A percentile compares a stretch with the other conserved stretches of the same genome.
phyloP scores from a whole-genome alignment of 2,329 filamentous ascomycete genomes.

The Delphinella strobiligena region DNA sequence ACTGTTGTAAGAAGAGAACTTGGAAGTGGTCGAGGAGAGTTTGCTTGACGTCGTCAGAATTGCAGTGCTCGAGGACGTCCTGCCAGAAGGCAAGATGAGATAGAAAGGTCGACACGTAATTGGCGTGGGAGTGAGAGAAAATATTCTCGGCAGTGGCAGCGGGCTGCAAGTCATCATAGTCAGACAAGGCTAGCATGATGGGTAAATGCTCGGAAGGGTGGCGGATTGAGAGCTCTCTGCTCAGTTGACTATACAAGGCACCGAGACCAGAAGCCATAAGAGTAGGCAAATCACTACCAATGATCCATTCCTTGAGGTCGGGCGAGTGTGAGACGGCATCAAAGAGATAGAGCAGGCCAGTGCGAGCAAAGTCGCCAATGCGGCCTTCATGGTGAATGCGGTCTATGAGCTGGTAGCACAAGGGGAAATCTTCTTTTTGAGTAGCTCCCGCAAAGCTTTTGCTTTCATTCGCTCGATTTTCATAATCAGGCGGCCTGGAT shows the following conservation, averaged over 20 bases:
- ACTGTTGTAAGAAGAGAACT: conserved; percentile 86
- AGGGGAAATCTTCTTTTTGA: conserved; percentile 80
- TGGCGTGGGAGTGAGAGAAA: conserved; percentile 62
- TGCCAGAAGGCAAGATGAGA: conserved; percentile 97
- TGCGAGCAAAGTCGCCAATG: conserved; percentile 89
- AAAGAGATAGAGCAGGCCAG: conserved; percentile 88
- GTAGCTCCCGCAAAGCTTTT: conserved; percentile 72
- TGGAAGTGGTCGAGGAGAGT: conserved; percentile 95
- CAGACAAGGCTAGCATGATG: conserved; percentile 75
- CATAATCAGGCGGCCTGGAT: conserved; percentile 20
- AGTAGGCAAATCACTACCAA: conserved; percentile 90
- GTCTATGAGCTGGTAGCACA: conserved; percentile 92
- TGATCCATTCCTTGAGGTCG: conserved; percentile 85
- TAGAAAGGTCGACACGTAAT: conserved; percentile 85
- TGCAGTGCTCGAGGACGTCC: conserved; percentile 91
- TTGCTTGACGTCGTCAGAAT: conserved; percentile 80
- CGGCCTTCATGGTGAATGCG: conserved; percentile 94
- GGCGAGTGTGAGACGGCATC: conserved; percentile 78
- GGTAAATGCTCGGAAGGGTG: conserved; percentile 65
- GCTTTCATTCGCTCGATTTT: conserved; percentile 35
- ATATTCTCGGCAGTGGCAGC: conserved; percentile 62
- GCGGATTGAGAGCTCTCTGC: conserved; percentile 70
- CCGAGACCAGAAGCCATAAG: conserved; percentile 94
- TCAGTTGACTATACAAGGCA: conserved; percentile 58
- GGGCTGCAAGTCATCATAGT: conserved; percentile 64